Base-by-base conservation (phyloP, 306 rosid species). In the Cyclanthera cordifolia region DNA sequence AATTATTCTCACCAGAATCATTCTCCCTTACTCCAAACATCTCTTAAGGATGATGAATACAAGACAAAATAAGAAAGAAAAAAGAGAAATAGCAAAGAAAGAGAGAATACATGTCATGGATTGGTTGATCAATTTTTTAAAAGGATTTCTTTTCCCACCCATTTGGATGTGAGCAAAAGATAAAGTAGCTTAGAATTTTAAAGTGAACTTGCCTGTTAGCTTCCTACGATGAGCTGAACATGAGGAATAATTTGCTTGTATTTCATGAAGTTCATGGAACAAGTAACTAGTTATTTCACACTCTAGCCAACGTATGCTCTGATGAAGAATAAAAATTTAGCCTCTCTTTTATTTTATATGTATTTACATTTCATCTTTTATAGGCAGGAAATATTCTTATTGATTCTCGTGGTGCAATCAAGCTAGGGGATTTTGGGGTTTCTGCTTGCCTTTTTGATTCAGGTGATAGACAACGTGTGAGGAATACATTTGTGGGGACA, bases 401-500 rank as follows among this genome's bases (percentile, higher is more conserved):
- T 32, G 96, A 82, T 82, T 58, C 91, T 16, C 83, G 84, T 1
- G 99, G 99, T 9, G 77, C 79, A 8, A 66, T 86, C 72, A 93
- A 93, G 78, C 90, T 93, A 1, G 96, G 96, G 51, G 99, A 93
- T 77, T 90, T 93, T 28, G 99, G 99, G 21, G 96, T 93, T 32
- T 87, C 96, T 43, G 96, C 99, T 71, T 93, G 90, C 74, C 96
- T 90, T 71, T 93, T 86, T 57, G 94, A 93, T 82, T 89, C 95
- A 8, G 96, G 99, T 72, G 96, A 90, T 72, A 77, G 96, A 77
- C 96, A 87, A 56, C 86, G 96, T 30, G 67, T 84, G 30, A 70
- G 96, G 74, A 93, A 87, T 68, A 93, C 98, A 50, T 93, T 93
- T 69, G 98, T 93, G 1, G 98, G 96, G 69, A 89, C 98, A 9